Evolutionary conservation across 1,139 yeast genomes (phyloP).

Genomic region (Tardiomyces digboiensis): DNA sequence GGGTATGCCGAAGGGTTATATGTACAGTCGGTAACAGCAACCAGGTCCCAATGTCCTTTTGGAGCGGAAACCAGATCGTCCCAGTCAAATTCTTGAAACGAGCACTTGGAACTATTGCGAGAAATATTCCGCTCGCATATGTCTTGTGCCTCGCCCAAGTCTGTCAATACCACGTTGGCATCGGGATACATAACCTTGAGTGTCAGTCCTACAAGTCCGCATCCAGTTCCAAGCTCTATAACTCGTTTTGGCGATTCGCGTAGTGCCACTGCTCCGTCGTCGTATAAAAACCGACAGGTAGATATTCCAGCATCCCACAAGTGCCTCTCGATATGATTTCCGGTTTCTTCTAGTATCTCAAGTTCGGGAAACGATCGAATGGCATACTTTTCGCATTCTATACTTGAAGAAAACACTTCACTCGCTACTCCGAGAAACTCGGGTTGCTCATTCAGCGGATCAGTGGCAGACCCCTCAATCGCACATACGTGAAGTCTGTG

Average conservation of each 20-base stretch:
- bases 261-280: not conserved
- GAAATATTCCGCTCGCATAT: slow-evolving; percentile 16
- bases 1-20: slow-evolving; percentile 11
- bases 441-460: slow-evolving; percentile 1
- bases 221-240: slow-evolving; percentile 23
- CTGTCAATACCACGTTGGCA: slow-evolving; percentile 16
- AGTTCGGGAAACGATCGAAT: slow-evolving; percentile 2
- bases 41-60: slow-evolving; percentile 7
- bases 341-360: slow-evolving; percentile 16
- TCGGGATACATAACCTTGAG: slow-evolving; percentile 11
- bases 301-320: slow-evolving; percentile 20
- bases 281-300: slow-evolving; percentile 5
- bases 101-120: slow-evolving; percentile 5
- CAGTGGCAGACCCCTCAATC: slow-evolving; percentile 1
- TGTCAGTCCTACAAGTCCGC: slow-evolving; percentile 20
- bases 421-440: not conserved
- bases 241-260: slow-evolving; percentile 6
- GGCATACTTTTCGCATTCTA: slow-evolving; percentile 1
- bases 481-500: not conserved
- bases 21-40: slow-evolving; percentile 11
- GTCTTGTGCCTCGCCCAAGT: slow-evolving; percentile 18
- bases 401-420: not conserved
- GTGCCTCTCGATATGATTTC: slow-evolving; percentile 20
- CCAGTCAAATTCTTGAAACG: slow-evolving; percentile 8
- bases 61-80: slow-evolving; percentile 1